phyloP scores from a whole-genome alignment of 2,329 filamentous ascomycete genomes.

The Claviceps quebecensis region DNA sequence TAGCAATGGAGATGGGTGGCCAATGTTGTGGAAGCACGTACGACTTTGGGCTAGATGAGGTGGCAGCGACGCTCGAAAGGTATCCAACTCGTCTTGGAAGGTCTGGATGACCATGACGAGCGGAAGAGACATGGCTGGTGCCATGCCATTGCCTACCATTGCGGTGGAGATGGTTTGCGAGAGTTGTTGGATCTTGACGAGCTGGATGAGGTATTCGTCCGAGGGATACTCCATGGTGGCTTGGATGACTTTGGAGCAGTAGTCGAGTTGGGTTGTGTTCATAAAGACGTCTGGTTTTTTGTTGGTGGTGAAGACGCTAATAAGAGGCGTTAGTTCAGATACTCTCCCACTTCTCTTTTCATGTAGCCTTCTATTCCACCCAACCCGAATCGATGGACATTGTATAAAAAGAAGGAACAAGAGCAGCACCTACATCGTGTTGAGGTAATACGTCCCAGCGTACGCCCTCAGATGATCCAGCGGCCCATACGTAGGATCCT shows the following conservation, averaged over 20 bases:
- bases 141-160: constrained; percentile 18
- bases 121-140: constrained; percentile 23
- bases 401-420: neutral
- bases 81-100: constrained; percentile 30
- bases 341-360: too few relatives aligned
- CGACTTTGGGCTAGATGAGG: constrained; percentile 20
- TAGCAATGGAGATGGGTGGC: neutral
- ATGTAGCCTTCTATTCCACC: too few relatives aligned
- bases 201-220: constrained; percentile 29
- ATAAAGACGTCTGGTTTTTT: constrained; percentile 35
- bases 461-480: constrained; percentile 34
- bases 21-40: constrained; percentile 9
- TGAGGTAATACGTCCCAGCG: constrained; percentile 35
- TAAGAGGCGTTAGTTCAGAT: neutral
- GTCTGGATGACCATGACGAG: constrained; percentile 27
- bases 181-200: constrained; percentile 34
- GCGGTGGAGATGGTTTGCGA: constrained; percentile 31
- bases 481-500: constrained; percentile 14
- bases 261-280: constrained; percentile 29
- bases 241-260: constrained; percentile 28
- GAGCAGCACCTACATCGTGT: constrained; percentile 26
- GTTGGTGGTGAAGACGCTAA: constrained; percentile 28
- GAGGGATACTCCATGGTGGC: constrained; percentile 27
- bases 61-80: constrained; percentile 23
- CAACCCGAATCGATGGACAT: too few relatives aligned